Conservation (phyloP, 2,329 filamentous ascomycete species). For the Salinomyces thailandicus region DNA sequence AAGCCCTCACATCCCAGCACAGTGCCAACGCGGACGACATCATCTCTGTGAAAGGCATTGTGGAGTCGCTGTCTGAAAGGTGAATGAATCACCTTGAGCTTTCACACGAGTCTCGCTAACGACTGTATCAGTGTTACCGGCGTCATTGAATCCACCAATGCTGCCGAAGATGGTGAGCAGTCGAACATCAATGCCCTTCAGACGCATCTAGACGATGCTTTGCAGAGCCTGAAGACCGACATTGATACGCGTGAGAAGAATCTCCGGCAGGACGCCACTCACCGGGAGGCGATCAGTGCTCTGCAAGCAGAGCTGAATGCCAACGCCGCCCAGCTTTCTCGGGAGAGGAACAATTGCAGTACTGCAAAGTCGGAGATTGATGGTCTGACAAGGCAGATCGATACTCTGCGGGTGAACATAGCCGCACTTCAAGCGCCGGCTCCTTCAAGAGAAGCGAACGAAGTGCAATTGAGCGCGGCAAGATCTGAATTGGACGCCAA, state of each 20-base stretch:
- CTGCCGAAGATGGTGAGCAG: neutral
- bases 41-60: conserved; percentile 9
- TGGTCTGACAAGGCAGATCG: conserved; percentile 7
- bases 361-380: too few relatives aligned
- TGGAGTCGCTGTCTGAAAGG: conserved; percentile 12
- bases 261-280: conserved; percentile 7
- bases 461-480: conserved; percentile 1
- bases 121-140: neutral
- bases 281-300: conserved; percentile 9
- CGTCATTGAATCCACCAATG: neutral
- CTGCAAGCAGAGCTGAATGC: conserved; percentile 11
- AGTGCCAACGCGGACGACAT: conserved; percentile 12
- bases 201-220: conserved; percentile 9
- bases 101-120: too few relatives aligned
- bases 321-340: too few relatives aligned
- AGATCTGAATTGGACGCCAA: conserved; percentile 6
- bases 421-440: conserved; percentile 2
- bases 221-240: conserved; percentile 11
- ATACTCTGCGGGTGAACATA: conserved; percentile 6
- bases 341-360: too few relatives aligned
- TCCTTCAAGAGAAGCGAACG: neutral
- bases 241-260: conserved; percentile 12
- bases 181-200: conserved; percentile 1
- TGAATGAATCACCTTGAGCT: too few relatives aligned
- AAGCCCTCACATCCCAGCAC: conserved; percentile 11